These are phyloP conservation scores for Penicillium desertorum DNA, from an alignment of 495 filamentous ascomycete genomes.

Conservation along the genomic window DNA sequence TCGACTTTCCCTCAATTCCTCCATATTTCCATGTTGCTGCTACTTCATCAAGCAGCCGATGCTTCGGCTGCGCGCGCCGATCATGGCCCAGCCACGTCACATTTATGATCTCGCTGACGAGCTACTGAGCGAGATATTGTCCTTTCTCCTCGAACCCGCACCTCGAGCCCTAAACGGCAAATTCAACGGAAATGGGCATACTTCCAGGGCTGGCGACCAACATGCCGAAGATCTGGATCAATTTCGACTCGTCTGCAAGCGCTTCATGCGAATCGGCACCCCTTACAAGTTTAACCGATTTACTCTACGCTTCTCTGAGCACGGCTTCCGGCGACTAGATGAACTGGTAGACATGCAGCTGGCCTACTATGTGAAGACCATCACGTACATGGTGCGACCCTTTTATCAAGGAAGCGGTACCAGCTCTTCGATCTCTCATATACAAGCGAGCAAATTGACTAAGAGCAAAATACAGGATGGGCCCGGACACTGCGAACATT, in stretches of 20 bases:
- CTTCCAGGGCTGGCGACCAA: conserved; percentile 1
- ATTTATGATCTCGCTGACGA: conserved; percentile 60
- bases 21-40: conserved; percentile 42
- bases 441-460: conserved; percentile 16
- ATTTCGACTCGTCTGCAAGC: conserved; percentile 60
- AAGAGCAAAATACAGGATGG: conserved; percentile 37
- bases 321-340: conserved; percentile 58
- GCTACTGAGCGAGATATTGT: conserved; percentile 56
- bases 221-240: conserved; percentile 43
- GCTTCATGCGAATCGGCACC: conserved; percentile 61
- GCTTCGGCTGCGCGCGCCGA: conserved; percentile 40
- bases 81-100: conserved; percentile 37
- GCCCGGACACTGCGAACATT: conserved; percentile 25
- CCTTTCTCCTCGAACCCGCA: conserved; percentile 31
- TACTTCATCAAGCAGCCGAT: conserved; percentile 38
- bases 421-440: conserved; percentile 29
- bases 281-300: conserved; percentile 61
- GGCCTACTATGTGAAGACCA: conserved; percentile 61
- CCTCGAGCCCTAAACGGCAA: conserved; percentile 9
- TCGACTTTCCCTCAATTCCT: conserved; percentile 11
- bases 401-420: conserved; percentile 59
- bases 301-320: conserved; percentile 57
- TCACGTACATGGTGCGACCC: conserved; percentile 71
- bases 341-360: conserved; percentile 52
- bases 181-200: conserved; percentile 8